These are phyloP conservation scores for Skeletonema menzelii DNA, from an alignment of 108 stramenopile genomes.

Conservation along the genomic window DNA sequence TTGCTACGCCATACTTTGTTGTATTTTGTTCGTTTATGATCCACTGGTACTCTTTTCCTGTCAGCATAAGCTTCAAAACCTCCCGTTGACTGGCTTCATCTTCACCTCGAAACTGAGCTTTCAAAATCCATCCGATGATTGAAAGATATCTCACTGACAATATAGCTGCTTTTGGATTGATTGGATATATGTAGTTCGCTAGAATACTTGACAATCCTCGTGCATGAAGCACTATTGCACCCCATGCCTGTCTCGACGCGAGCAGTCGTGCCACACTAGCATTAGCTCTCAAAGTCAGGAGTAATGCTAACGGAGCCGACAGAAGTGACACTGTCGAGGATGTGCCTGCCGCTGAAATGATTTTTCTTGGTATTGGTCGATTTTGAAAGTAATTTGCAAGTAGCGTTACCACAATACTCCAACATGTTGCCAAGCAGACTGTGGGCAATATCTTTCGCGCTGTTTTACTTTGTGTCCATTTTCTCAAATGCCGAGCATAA, in stretches of 20 bases:
- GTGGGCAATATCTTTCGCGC: conserved; percentile 35
- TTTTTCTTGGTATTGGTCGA: background rate
- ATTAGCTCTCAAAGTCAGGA: conserved; percentile 45
- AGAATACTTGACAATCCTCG: conserved; percentile 26
- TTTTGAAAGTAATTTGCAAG: background rate
- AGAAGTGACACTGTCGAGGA: conserved; percentile 19
- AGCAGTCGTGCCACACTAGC: conserved; percentile 20
- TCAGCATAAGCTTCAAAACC: conserved; percentile 13
- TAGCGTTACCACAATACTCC: conserved; percentile 24
- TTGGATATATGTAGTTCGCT: conserved; percentile 11
- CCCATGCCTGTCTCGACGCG: conserved; percentile 35
- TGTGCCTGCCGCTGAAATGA: conserved; percentile 2
- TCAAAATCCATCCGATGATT: conserved; percentile 40
- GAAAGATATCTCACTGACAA: conserved; percentile 29
- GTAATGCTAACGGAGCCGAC: conserved; percentile 36
- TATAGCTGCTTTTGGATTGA: conserved; percentile 17
- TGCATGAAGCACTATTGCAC: conserved; percentile 13
- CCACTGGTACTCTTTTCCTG: conserved; percentile 4
- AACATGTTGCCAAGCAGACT: conserved; percentile 26
- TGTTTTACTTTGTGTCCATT: conserved; percentile 31
- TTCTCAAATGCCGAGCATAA: conserved; percentile 29
- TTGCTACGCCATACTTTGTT: conserved; percentile 8
- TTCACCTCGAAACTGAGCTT: conserved; percentile 29
- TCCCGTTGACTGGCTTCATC: background rate
- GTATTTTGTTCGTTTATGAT: background rate